Evolutionary conservation across 495 filamentous ascomycete species (phyloP).

Genomic region (Chaetomium cochliodes): DNA sequence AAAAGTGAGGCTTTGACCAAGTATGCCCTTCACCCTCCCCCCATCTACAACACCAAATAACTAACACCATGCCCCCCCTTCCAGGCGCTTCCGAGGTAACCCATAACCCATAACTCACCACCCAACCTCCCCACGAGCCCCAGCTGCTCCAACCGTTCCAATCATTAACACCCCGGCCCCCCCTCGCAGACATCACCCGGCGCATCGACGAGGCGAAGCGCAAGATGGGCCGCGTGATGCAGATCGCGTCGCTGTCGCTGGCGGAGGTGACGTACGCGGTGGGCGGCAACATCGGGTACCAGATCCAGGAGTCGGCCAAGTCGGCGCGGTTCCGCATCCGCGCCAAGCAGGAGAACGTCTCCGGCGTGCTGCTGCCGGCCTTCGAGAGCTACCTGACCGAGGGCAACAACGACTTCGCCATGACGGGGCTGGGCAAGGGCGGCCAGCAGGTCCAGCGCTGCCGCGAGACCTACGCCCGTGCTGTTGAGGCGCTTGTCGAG

Average conservation of each 20-base stretch:
- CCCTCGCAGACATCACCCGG: slow-evolving; percentile 63
- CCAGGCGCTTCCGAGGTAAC: slow-evolving; percentile 81
- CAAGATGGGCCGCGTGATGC: slow-evolving; percentile 99
- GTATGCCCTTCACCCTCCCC: slow-evolving; percentile 41
- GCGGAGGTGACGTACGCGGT: slow-evolving; percentile 98
- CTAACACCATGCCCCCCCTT: slow-evolving; percentile 25
- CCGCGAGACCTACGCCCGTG: slow-evolving; percentile 94
- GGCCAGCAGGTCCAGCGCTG: slow-evolving; percentile 95
- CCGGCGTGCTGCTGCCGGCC: slow-evolving; percentile 85
- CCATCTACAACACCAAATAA: not conserved
- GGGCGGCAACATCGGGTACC: slow-evolving; percentile 92
- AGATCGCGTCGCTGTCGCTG: slow-evolving; percentile 95
- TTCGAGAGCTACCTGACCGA: slow-evolving; percentile 88
- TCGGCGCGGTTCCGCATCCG: slow-evolving; percentile 86
- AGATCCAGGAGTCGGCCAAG: slow-evolving; percentile 94
- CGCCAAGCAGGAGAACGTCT: slow-evolving; percentile 97
- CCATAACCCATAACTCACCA: not conserved
- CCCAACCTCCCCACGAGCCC: not conserved
- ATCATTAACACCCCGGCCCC: not conserved
- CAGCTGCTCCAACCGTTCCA: not conserved
- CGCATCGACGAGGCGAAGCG: slow-evolving; percentile 98
- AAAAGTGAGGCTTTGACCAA: slow-evolving; percentile 94
- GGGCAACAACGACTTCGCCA: slow-evolving; percentile 90
- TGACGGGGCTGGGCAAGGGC: slow-evolving; percentile 95
- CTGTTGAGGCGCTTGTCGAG: slow-evolving; percentile 95